Percentiles rank a stretch among this genome's conserved stretches.
phyloP scores from a whole-genome alignment of 202 grass and related monocot genomes.

The Panicum virgatum region DNA sequence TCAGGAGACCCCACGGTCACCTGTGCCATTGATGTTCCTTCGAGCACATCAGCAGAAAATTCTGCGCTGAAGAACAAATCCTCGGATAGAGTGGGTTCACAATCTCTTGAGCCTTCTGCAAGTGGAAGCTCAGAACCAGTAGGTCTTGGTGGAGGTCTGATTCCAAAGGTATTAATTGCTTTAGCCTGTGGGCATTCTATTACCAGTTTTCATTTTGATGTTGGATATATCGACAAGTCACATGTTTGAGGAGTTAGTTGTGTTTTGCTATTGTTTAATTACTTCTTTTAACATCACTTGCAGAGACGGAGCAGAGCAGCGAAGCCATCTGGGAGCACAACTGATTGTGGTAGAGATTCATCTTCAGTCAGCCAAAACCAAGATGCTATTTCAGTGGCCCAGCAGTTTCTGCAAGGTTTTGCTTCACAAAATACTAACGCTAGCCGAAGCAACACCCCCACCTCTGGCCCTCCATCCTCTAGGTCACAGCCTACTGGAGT shows the following conservation, averaged over 20 bases:
- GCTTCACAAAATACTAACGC: slow-evolving; percentile 44
- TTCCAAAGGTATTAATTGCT: slow-evolving; percentile 63
- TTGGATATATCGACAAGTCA: slow-evolving; percentile 4
- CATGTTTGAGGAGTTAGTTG: not conserved
- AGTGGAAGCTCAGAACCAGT: slow-evolving; percentile 59
- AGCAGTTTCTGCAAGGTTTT: slow-evolving; percentile 63
- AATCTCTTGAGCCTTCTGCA: slow-evolving; percentile 41
- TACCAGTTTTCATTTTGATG: slow-evolving; percentile 21
- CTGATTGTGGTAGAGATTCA: slow-evolving; percentile 39
- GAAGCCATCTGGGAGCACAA: slow-evolving; percentile 33
- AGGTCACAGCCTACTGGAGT: slow-evolving; percentile 30
- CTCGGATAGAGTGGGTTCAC: slow-evolving; percentile 38
- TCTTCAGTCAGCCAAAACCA: slow-evolving; percentile 38
- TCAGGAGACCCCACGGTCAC: not conserved
- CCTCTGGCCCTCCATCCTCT: slow-evolving; percentile 32
- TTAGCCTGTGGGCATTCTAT: not conserved
- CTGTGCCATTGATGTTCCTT: slow-evolving; percentile 21
- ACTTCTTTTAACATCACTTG: slow-evolving; percentile 20
- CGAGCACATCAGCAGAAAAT: slow-evolving; percentile 42
- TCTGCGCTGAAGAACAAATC: slow-evolving; percentile 26
- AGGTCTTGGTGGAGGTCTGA: slow-evolving; percentile 87
- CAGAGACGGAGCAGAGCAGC: slow-evolving; percentile 47
- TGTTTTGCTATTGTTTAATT: slow-evolving; percentile 8
- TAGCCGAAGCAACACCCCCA: slow-evolving; percentile 5
- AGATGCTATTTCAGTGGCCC: slow-evolving; percentile 52